phyloP scores from a whole-genome alignment of 306 rosid genomes.

The Carpinus fangiana region DNA sequence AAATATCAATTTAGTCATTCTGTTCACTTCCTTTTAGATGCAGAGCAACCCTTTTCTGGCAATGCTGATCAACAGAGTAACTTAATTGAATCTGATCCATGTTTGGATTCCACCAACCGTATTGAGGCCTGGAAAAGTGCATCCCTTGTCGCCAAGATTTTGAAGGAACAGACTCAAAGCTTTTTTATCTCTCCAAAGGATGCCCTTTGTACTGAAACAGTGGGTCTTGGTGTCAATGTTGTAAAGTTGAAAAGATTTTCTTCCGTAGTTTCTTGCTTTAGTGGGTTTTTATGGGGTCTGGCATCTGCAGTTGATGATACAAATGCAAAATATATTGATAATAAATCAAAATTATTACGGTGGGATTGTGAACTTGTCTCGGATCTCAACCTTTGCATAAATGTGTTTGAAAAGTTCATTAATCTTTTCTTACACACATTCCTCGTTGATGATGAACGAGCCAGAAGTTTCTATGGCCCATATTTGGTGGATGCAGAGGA shows the following conservation, averaged over 20 bases:
- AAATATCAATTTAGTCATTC: constrained; percentile 50
- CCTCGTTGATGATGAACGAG: constrained; percentile 39
- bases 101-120: constrained; percentile 38
- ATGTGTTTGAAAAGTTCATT: constrained; percentile 43
- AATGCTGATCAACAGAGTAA: constrained; percentile 37
- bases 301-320: constrained; percentile 45
- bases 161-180: constrained; percentile 60
- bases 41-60: constrained; percentile 38
- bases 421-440: constrained; percentile 46
- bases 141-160: constrained; percentile 44
- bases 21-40: constrained; percentile 33
- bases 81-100: constrained; percentile 38
- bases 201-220: constrained; percentile 30
- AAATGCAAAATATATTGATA: constrained; percentile 34
- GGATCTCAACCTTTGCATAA: constrained; percentile 50
- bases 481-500: constrained; percentile 28
- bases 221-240: constrained; percentile 32
- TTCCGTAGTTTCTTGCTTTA: constrained; percentile 58
- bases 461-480: constrained; percentile 25
- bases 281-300: constrained; percentile 77
- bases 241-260: constrained; percentile 53
- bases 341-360: constrained; percentile 36
- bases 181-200: constrained; percentile 43
- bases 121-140: constrained; percentile 52
- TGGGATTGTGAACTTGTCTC: constrained; percentile 42